These are phyloP conservation scores for Chalaropsis ovoidea DNA, from an alignment of 2,329 filamentous ascomycete species.

Conservation along the genomic window DNA sequence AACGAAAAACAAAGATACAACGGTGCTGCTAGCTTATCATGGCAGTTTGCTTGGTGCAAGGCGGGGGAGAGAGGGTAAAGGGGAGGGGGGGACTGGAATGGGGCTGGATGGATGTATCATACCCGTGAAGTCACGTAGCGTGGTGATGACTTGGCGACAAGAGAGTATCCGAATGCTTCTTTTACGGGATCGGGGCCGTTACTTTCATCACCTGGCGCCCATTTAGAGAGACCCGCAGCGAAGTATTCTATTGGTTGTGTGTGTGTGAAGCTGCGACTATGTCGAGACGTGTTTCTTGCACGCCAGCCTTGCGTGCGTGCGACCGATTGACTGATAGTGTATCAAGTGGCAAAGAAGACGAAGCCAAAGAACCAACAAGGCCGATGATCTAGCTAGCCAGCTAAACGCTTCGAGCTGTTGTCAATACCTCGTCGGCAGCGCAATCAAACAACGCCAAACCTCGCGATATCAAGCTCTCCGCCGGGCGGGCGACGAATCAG, in stretches of 20 bases:
- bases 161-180: not conserved
- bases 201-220: not conserved
- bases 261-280: not conserved
- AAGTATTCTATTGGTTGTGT: not conserved
- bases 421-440: too few relatives aligned
- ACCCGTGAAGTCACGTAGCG: not conserved
- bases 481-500: too few relatives aligned
- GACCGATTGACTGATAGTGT: not conserved
- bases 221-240: not conserved
- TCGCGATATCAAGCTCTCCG: too few relatives aligned
- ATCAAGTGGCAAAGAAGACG: not conserved
- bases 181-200: not conserved
- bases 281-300: not conserved
- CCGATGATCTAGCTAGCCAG: too few relatives aligned
- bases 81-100: not conserved
- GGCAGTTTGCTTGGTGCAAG: not conserved
- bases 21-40: constrained; percentile 14
- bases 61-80: not conserved
- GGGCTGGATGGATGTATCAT: not conserved
- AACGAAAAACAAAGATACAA: constrained; percentile 16
- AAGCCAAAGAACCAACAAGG: not conserved
- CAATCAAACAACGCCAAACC: too few relatives aligned
- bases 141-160: not conserved
- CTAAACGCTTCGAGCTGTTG: too few relatives aligned
- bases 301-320: not conserved